Evolutionary conservation across 257 asterid genomes (phyloP), one percentile per base, ranked within the genome.

Genomic region (Solanum sejunctum): DNA sequence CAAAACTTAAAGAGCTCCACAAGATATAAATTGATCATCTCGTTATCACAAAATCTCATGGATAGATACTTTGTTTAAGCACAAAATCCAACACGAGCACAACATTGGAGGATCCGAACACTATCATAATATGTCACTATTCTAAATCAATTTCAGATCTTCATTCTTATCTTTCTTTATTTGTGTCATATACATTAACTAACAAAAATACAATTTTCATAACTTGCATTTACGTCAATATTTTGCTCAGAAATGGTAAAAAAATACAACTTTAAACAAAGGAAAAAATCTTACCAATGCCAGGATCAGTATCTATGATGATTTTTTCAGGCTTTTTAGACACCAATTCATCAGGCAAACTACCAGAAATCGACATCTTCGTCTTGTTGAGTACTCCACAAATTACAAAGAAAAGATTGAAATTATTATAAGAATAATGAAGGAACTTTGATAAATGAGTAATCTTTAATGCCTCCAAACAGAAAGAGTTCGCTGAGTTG

Each of bases 221-320:
- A 56, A 5, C 23, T 18, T 18, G 1, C 21, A 41, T 75, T 20
- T 52, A 49, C 21, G 10, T 45, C 45, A 36, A 72, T 36, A 5
- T 36, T 36, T 3, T 12, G 41, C 56, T 4, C 12, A 36, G 9
- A 71, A 51, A 15, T 8, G 55, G 7, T 6, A 58, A 2, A 16
- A 32, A 21, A 26, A 61, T 39, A n/a, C 58, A 73, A 72, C 39
- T 72, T 72, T 41, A 43, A 72, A n/a, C 57, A 43, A 17, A 72
- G 9, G 17, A 26, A 11, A 39, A 28, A 70, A 70, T 15, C 2
- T 80, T 41, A 90, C 92, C 92, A 86, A 90, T 85, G 73, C 91
- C 92, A 69, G 91, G 91, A 86, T 90, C 92, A 49, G 92, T 90
- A 11, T 90, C 91, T 18, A 90, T 90, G 56, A 90, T 90, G 90